Evolutionary conservation across 1,284 basidiomycete species (phyloP).

Genomic region (Boletus semigastroideus): DNA sequence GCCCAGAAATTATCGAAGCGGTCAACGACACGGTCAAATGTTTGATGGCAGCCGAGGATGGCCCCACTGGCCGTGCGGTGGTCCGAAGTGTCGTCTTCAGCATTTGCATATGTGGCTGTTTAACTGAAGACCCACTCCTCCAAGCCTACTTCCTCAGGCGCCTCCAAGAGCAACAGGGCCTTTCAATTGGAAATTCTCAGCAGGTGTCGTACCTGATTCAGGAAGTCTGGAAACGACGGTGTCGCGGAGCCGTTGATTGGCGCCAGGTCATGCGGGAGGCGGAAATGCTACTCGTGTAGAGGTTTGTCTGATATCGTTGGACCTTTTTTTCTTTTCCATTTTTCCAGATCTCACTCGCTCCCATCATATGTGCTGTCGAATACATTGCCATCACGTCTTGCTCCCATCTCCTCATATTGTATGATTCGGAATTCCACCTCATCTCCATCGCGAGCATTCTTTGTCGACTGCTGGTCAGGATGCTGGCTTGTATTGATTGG

Average conservation of each 20-base stretch:
- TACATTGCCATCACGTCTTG: background rate
- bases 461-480: conserved; percentile 25
- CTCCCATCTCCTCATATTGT: conserved; percentile 5
- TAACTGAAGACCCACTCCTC: conserved; percentile 53
- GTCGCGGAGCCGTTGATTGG: conserved; percentile 53
- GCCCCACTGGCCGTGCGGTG: conserved; percentile 50
- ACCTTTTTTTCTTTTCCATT: background rate
- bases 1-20: conserved; percentile 55
- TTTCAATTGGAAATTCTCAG: conserved; percentile 60
- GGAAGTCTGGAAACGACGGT: conserved; percentile 51
- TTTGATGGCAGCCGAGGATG: conserved; percentile 46
- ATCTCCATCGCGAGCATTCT: conserved; percentile 11
- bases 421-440: conserved; percentile 4
- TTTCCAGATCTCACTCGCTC: background rate
- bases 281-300: conserved; percentile 63
- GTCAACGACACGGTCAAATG: conserved; percentile 56
- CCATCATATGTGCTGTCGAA: background rate
- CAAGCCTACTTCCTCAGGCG: conserved; percentile 46
- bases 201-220: conserved; percentile 57
- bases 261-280: conserved; percentile 50
- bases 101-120: conserved; percentile 68
- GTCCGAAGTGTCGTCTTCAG: conserved; percentile 77
- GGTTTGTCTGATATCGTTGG: too few species aligned
- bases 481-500: conserved; percentile 19
- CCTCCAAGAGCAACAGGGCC: conserved; percentile 50